These are phyloP conservation scores for Cucumis sativus DNA, from an alignment of 306 rosid genomes.

Conservation along the genomic window Cucumber_9930_V3 NC_026661.2:1091001-1091500, in stretches of 20 bases:
- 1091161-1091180: constrained; percentile 59
- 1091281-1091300: constrained; percentile 71
- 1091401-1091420: too few species aligned
- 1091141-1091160: constrained; percentile 14
- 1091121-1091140: constrained; percentile 15
- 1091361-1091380: background rate
- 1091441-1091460: too few species aligned
- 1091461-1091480: too few species aligned
- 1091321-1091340: background rate
- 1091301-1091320: constrained; percentile 15
- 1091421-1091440: too few species aligned
- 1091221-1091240: constrained; percentile 66
- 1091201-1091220: constrained; percentile 32
- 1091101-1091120: background rate
- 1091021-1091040: background rate
- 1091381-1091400: background rate
- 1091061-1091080: background rate
- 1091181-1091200: constrained; percentile 14
- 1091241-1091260: constrained; percentile 52
- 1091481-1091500: too few species aligned
- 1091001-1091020: background rate
- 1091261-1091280: constrained; percentile 82
- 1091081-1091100: background rate
- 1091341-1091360: too few species aligned
- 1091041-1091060: background rate